Conservation (phyloP, 2,329 filamentous ascomycete genomes). For the Fusarium drepaniforme region DNA sequence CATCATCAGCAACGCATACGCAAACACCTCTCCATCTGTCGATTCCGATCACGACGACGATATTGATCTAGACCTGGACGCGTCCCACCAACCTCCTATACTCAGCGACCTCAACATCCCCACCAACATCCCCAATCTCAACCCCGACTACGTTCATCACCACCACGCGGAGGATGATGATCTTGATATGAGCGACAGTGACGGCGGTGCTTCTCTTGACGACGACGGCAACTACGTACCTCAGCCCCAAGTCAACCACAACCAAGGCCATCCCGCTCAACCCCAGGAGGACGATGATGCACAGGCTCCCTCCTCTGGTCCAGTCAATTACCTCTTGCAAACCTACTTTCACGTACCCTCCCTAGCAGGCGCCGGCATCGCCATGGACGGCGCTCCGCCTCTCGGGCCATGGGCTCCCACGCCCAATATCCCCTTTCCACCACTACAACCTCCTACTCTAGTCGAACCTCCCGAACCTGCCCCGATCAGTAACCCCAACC, state of each 20-base stretch:
- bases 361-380: conserved; percentile 11
- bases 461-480: conserved; percentile 25
- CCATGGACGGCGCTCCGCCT: conserved; percentile 35
- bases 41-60: conserved; percentile 13
- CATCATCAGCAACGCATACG: conserved; percentile 4
- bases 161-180: conserved; percentile 44
- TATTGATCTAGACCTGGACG: conserved; percentile 18
- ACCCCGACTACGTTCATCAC: conserved; percentile 22
- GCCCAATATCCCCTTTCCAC: not conserved
- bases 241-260: conserved; percentile 13
- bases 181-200: conserved; percentile 51
- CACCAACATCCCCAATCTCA: conserved; percentile 14
- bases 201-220: conserved; percentile 48
- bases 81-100: conserved; percentile 9
- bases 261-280: conserved; percentile 12
- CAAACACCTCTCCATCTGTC: conserved; percentile 15
- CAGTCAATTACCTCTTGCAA: conserved; percentile 31
- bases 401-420: conserved; percentile 26
- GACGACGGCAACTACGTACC: conserved; percentile 18
- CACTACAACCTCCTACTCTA: not conserved
- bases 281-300: conserved; percentile 26
- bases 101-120: conserved; percentile 16
- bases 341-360: conserved; percentile 17
- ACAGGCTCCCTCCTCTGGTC: conserved; percentile 9
- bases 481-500: conserved; percentile 50